Conservation (phyloP, 1,284 basidiomycete genomes). For the Heterobasidion parviporum region DNA sequence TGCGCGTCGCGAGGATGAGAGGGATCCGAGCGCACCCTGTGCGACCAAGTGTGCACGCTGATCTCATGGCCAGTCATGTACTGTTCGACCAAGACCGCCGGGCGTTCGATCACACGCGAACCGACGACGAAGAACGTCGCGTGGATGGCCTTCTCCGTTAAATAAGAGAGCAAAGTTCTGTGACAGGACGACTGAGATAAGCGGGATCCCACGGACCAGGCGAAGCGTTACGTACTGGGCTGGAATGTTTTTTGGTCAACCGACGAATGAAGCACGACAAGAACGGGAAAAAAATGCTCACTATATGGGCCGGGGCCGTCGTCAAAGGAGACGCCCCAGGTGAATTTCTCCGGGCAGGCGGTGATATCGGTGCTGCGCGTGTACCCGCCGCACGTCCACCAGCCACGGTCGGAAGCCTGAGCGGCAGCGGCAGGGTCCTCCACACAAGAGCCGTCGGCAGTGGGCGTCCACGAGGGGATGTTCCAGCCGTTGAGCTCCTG, state of each 20-base stretch:
- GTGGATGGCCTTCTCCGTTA: slow-evolving; percentile 56
- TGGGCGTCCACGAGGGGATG: slow-evolving; percentile 58
- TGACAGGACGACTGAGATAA: slow-evolving; percentile 15
- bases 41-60: slow-evolving; percentile 74
- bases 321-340: slow-evolving; percentile 81
- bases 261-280: not conserved
- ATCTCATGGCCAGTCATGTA: slow-evolving; percentile 84
- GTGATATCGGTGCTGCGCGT: slow-evolving; percentile 62
- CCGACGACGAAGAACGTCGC: slow-evolving; percentile 94
- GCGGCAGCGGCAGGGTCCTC: slow-evolving; percentile 51
- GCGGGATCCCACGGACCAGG: not conserved
- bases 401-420: slow-evolving; percentile 54
- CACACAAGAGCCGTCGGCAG: slow-evolving; percentile 58
- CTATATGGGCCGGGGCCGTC: slow-evolving; percentile 82
- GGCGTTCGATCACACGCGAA: slow-evolving; percentile 79
- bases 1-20: not conserved
- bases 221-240: slow-evolving; percentile 31
- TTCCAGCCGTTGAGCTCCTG: slow-evolving; percentile 63
- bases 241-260: slow-evolving; percentile 17
- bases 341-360: slow-evolving; percentile 70
- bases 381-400: slow-evolving; percentile 87
- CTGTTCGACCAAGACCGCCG: slow-evolving; percentile 72
- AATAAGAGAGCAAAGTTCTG: slow-evolving; percentile 61
- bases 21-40: slow-evolving; percentile 33
- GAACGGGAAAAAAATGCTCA: slow-evolving; percentile 27